These are phyloP conservation scores for Baorangia bicolor DNA, from an alignment of 768 basidiomycete genomes.

Conservation along the genomic window DNA sequence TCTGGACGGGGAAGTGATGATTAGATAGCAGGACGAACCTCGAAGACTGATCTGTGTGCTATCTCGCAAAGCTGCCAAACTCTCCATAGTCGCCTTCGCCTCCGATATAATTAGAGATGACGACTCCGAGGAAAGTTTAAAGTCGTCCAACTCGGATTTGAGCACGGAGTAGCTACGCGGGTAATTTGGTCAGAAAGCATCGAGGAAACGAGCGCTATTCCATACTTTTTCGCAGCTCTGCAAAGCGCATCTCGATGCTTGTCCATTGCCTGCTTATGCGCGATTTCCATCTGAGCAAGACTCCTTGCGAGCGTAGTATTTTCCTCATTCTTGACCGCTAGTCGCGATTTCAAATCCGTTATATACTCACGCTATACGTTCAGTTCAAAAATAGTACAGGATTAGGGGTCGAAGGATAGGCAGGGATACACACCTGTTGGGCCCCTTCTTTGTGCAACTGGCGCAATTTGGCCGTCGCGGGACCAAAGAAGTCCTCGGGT, in stretches of 20 bases:
- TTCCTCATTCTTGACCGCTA: slow-evolving; percentile 19
- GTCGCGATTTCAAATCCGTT: slow-evolving; percentile 17
- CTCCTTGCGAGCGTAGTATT: slow-evolving; percentile 9
- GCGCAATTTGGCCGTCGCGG: not conserved
- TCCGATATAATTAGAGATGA: slow-evolving; percentile 22
- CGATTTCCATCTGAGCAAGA: slow-evolving; percentile 12
- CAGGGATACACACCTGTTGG: slow-evolving; percentile 9
- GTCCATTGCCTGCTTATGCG: slow-evolving; percentile 11
- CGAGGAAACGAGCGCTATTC: not conserved
- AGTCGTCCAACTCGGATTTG: slow-evolving; percentile 28
- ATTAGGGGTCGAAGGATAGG: not conserved
- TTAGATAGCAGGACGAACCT: slow-evolving; percentile 20
- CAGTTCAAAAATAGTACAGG: not conserved
- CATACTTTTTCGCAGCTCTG: slow-evolving; percentile 22
- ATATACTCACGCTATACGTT: slow-evolving; percentile 19
- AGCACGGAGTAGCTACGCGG: slow-evolving; percentile 29
- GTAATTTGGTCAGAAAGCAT: not conserved
- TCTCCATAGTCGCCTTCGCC: slow-evolving; percentile 28
- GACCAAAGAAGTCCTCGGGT: slow-evolving; percentile 1
- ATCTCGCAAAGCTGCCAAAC: slow-evolving; percentile 25
- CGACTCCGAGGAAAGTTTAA: slow-evolving; percentile 26
- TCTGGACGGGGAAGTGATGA: not conserved
- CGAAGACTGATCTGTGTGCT: slow-evolving; percentile 20
- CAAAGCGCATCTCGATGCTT: slow-evolving; percentile 20
- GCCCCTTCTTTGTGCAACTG: slow-evolving; percentile 10